Evolutionary conservation across 805 yeast species (phyloP), one percentile per base, ranked within the genome.

Genomic region (Lipomyces lipofer): DNA sequence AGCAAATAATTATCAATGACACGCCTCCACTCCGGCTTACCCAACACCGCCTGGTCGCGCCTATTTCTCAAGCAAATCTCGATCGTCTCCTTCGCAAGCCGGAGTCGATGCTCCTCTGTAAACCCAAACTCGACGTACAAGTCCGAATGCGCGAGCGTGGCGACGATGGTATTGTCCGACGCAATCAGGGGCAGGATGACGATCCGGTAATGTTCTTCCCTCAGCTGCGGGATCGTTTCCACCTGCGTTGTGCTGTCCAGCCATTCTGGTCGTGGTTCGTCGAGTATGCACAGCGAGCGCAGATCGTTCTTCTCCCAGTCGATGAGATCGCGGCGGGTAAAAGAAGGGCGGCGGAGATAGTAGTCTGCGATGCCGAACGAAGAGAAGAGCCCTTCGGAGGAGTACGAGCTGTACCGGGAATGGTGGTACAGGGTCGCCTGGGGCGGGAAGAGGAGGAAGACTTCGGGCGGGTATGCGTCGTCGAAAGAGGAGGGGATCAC

Each of bases 241-340:
- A 40, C 30, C 24, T 38, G 12, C 38, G 51, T 22, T 19, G 15
- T n/a, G 17, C 24, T 27, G 33, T 15, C 19, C 13, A 74, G 71
- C 88, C 89, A 85, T 63, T 79, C 83, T 4, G 81, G 81, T 47
- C 69, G 71, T 35, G 79, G 60, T 24, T 66, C 69, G 29, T 75
- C 78, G 21, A 83, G 73, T 25, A 86, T 82, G 33, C 86, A 70
- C 27, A 85, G 67, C 1, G 89, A 82, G 42, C 92, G 71, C 17
- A 83, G 71, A 66, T 85, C 91, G 67, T 86, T 86, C 47, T 83
- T 65, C 45, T 79, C 83, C 92, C 92, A 86, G 67, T 84, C 86
- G 24, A 82, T 71, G 38, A 86, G 71, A 13, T 79, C 81, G 49
- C 89, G 72, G 57, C 78, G 79, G 0, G 88, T 83, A 68, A 83